A percentile compares a stretch with the other conserved stretches of the same genome.
Evolutionary conservation across 108 stramenopile genomes (phyloP).

Genomic region (Epipyxis sp.): DNA sequence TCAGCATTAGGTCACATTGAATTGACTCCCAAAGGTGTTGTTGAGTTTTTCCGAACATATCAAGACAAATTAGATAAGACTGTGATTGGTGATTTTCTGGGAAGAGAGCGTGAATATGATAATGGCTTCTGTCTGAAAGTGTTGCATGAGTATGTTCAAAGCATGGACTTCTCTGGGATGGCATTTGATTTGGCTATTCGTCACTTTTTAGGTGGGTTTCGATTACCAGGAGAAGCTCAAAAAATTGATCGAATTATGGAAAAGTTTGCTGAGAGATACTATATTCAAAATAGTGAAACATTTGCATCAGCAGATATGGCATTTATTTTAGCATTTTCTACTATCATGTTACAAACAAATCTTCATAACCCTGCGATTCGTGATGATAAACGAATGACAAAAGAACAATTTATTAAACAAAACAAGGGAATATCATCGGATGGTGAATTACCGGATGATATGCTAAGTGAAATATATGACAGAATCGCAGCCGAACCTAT

Average conservation of each 20-base stretch:
- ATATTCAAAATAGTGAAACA: constrained; percentile 61
- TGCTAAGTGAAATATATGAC: constrained; percentile 84
- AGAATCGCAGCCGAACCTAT: constrained; percentile 87
- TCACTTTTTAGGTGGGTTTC: constrained; percentile 87
- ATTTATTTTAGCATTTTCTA: constrained; percentile 93
- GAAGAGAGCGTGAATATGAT: constrained; percentile 85
- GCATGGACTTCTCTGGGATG: constrained; percentile 79
- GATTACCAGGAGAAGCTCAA: constrained; percentile 97
- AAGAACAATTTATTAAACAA: constrained; percentile 79
- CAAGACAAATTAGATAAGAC: constrained; percentile 91
- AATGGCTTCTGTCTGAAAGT: constrained; percentile 80
- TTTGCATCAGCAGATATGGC: constrained; percentile 93
- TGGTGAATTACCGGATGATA: constrained; percentile 78
- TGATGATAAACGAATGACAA: constrained; percentile 85
- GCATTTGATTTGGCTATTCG: constrained; percentile 90
- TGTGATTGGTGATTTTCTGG: constrained; percentile 79
- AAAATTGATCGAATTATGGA: constrained; percentile 99
- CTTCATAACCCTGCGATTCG: constrained; percentile 94
- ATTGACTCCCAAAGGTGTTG: constrained; percentile 76
- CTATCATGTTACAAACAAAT: constrained; percentile 98
- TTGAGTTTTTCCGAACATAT: constrained; percentile 71
- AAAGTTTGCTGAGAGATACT: constrained; percentile 92
- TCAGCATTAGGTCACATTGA: constrained; percentile 75
- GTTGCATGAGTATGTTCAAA: constrained; percentile 80
- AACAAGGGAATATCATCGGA: constrained; percentile 95